Evolutionary conservation across 345 rosid species (phyloP).

Genomic region (Boechera stricta): DNA sequence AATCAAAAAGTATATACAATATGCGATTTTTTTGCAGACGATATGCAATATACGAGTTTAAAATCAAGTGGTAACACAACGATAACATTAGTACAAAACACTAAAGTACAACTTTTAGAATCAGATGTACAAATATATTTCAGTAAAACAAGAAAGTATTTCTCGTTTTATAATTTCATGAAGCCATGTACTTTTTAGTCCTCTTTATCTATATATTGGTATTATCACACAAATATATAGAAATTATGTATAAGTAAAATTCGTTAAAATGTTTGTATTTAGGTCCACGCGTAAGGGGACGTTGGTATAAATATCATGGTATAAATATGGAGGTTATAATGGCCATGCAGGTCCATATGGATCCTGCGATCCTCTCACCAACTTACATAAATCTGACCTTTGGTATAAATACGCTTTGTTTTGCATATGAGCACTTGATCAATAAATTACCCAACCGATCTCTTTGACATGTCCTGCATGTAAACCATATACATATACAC

Average conservation of each 20-base stretch:
- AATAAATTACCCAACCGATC: constrained; percentile 37
- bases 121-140: background rate
- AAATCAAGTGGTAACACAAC: background rate
- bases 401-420: constrained; percentile 35
- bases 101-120: background rate
- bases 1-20: background rate
- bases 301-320: constrained; percentile 24
- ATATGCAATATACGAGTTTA: too few species aligned
- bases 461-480: constrained; percentile 24
- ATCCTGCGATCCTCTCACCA: constrained; percentile 47
- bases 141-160: background rate
- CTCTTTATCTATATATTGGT: background rate
- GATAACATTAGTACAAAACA: background rate
- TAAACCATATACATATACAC: constrained; percentile 17
- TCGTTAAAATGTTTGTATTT: background rate
- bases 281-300: constrained; percentile 39
- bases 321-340: constrained; percentile 36
- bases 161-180: background rate
- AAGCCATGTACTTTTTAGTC: background rate
- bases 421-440: constrained; percentile 41
- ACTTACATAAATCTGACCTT: constrained; percentile 40
- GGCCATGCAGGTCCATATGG: constrained; percentile 48
- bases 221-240: background rate
- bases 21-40: too few species aligned
- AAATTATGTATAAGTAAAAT: background rate